Evolutionary conservation across 345 rosid species (phyloP), one percentile per base, ranked within the genome.

Genomic region (Noccaea bulbosa): DNA sequence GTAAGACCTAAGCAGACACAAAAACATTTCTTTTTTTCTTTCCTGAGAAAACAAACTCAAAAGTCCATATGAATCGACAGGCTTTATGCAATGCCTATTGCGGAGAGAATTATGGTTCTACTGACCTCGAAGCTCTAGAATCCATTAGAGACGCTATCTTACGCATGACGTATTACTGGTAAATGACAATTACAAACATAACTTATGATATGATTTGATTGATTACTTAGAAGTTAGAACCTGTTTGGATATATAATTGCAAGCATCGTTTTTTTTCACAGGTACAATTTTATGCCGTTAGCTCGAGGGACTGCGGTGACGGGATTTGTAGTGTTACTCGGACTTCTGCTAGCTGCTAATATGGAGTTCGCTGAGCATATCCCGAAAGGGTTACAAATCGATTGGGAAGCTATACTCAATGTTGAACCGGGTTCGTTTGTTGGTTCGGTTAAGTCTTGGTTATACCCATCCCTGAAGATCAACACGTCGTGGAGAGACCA

Each of bases 81-180:
- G 87, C 88, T 83, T 22, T 91, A 39, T 89, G 97, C 86, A 84
- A 78, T 82, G 82, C 94, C 14, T 91, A 85, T 38, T 91, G 91
- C 54, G 90, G 96, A 49, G 98, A 91, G 74, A 86, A 59, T 45
- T 85, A 82, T 54, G 94, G 90, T 34, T 85, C 93, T 34, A 71
- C 86, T n/a, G 85, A 91, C 67, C 79, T 89, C 41, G 64, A 64
- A 22, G 75, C 67, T 27, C 88, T 93, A 34, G 88, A 80, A 79
- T 84, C 83, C 67, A 86, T 89, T 74, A 87, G 84, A 76, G 87
- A 83, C 41, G 80, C 97, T 67, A 86, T 91, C 74, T 78, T 91
- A 72, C 92, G 90, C 85, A 85, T 93, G 93, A 79, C 99, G 11
- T 93, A 91, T 72, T 93, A 93, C 88, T 93, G 97, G 99, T 93